Evolutionary conservation across 2,329 filamentous ascomycete species (phyloP).

Genomic region (Phialophora verrucosa): DNA sequence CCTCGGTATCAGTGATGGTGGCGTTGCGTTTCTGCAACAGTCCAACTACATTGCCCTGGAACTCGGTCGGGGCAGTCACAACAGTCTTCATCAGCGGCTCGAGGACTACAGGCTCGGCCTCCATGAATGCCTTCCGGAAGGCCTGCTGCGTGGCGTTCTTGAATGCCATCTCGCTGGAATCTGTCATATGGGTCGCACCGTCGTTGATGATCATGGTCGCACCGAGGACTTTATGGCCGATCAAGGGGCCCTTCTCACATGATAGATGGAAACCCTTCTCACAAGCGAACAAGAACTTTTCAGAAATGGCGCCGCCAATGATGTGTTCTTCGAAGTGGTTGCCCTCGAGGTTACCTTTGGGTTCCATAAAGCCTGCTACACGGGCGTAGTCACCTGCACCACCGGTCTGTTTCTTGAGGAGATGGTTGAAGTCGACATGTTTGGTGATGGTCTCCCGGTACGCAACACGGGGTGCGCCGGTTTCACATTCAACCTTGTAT

Average conservation of each 20-base stretch:
- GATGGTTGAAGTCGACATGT: slow-evolving; percentile 84
- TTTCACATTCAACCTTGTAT: slow-evolving; percentile 93
- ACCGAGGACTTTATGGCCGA: slow-evolving; percentile 92
- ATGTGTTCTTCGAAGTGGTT: slow-evolving; percentile 89
- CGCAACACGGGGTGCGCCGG: slow-evolving; percentile 94
- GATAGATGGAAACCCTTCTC: slow-evolving; percentile 89
- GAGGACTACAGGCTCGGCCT: slow-evolving; percentile 80
- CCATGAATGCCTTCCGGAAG: slow-evolving; percentile 89
- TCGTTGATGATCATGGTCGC: slow-evolving; percentile 92
- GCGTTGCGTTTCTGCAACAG: slow-evolving; percentile 96
- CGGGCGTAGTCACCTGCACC: slow-evolving; percentile 95
- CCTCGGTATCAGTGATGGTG: slow-evolving; percentile 93
- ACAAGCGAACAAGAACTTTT: slow-evolving; percentile 94
- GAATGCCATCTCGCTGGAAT: slow-evolving; percentile 97
- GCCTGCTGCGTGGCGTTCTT: slow-evolving; percentile 93
- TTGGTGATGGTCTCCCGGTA: slow-evolving; percentile 92
- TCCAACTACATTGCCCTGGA: slow-evolving; percentile 94
- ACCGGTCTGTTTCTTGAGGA: slow-evolving; percentile 93
- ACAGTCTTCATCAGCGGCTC: slow-evolving; percentile 99
- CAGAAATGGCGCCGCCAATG: slow-evolving; percentile 85
- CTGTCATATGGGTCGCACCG: slow-evolving; percentile 94
- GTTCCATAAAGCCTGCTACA: slow-evolving; percentile 90
- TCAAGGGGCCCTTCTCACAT: slow-evolving; percentile 83
- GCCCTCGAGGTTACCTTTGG: slow-evolving; percentile 71
- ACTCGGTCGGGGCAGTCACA: slow-evolving; percentile 93